phyloP scores from a whole-genome alignment of 371 early-diverging fungal genomes.

The Mortierella sp. region DNA sequence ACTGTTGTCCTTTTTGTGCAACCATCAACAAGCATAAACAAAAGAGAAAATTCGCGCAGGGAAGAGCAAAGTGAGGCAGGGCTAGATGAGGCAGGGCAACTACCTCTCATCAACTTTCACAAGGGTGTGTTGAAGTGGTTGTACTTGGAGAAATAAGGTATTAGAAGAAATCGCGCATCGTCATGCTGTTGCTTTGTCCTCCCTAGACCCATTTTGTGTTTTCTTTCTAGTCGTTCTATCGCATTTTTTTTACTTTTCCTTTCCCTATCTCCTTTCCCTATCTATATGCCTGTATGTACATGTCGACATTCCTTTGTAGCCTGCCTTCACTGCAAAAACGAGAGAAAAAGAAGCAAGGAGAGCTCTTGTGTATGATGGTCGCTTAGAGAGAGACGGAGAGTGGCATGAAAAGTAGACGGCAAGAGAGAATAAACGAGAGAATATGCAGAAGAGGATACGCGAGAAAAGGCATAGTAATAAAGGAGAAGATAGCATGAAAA shows the following conservation, averaged over 20 bases:
- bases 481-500: neutral
- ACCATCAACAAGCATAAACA: neutral
- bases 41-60: neutral
- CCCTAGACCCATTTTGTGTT: neutral
- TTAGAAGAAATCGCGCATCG: neutral
- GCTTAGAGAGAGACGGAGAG: neutral
- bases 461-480: no score
- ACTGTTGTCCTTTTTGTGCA: neutral
- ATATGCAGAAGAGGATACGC: no score
- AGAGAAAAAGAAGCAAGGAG: neutral
- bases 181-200: neutral
- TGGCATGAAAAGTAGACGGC: neutral
- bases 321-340: neutral
- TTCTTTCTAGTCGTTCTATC: neutral
- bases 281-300: neutral
- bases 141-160: neutral
- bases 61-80: neutral
- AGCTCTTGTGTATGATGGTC: neutral
- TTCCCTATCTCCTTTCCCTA: neutral
- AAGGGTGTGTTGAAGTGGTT: neutral
- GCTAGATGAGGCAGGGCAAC: no score
- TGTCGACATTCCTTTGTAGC: neutral
- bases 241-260: neutral
- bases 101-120: neutral
- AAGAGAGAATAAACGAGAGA: neutral